Percentiles rank a stretch among this genome's conserved stretches.
phyloP scores from a whole-genome alignment of 164 flowering plant genomes.

The Vitis cinerea region DNA sequence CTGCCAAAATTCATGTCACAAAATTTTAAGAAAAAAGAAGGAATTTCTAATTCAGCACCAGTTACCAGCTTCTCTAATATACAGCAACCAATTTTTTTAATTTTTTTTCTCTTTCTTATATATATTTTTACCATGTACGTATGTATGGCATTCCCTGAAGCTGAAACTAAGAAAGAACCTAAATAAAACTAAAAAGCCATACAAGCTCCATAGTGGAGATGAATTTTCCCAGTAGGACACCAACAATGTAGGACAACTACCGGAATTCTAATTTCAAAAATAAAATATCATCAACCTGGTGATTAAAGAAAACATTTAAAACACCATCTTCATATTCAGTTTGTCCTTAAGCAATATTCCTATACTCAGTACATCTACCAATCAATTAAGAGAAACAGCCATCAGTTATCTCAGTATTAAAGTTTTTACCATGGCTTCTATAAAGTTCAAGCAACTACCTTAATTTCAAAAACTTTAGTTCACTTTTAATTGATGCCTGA shows the following conservation, averaged over 20 bases:
- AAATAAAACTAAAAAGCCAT: background rate
- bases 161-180: background rate
- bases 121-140: too few relatives aligned
- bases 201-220: background rate
- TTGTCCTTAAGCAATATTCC: background rate
- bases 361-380: background rate
- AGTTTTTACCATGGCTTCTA: too few relatives aligned
- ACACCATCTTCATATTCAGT: background rate
- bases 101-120: too few relatives aligned
- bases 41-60: background rate
- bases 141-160: too few relatives aligned
- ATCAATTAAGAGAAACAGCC: background rate
- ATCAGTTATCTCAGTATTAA: background rate
- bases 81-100: too few relatives aligned
- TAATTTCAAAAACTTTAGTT: too few relatives aligned
- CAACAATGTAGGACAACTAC: background rate
- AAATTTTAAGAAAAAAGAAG: background rate
- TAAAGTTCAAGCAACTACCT: too few relatives aligned
- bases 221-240: background rate
- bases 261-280: background rate
- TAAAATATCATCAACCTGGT: background rate
- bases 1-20: constrained; percentile 35
- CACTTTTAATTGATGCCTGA: too few relatives aligned
- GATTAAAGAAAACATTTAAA: background rate
- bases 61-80: too few relatives aligned